Conservation (phyloP, 164 flowering plant genomes). For the Warburgia ugandensis region DNA sequence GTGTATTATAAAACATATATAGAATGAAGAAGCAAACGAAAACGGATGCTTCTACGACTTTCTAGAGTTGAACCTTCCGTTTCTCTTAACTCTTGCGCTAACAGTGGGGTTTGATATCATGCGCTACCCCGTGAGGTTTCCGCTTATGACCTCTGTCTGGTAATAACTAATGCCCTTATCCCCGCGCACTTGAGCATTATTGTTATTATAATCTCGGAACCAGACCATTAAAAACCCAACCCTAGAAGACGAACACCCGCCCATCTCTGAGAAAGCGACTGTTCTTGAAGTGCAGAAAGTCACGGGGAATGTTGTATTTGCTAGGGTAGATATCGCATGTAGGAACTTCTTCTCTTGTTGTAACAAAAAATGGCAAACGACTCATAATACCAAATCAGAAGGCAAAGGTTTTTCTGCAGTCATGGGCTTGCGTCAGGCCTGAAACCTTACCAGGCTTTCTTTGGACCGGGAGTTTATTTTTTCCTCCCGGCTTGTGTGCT, state of each 20-base stretch:
- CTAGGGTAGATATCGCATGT: background rate
- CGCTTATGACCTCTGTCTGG: too few relatives aligned
- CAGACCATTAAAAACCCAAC: background rate
- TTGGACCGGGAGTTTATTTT: background rate
- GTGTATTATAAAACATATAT: too few relatives aligned
- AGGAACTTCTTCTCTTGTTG: too few relatives aligned
- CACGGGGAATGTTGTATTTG: slow-evolving; percentile 11
- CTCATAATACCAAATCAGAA: slow-evolving; percentile 2
- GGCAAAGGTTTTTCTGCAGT: slow-evolving; percentile 9
- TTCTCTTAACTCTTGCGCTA: too few relatives aligned
- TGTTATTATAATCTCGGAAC: too few relatives aligned
- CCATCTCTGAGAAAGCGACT: slow-evolving; percentile 7
- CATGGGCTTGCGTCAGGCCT: slow-evolving; percentile 7
- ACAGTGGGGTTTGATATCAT: too few relatives aligned
- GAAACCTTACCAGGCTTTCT: slow-evolving; percentile 3
- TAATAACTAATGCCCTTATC: too few relatives aligned
- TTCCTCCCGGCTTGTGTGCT: slow-evolving; percentile 7
- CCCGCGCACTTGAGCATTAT: too few relatives aligned
- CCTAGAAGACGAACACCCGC: background rate
- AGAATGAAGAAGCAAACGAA: too few relatives aligned
- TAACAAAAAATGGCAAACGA: too few relatives aligned
- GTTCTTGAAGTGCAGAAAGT: slow-evolving; percentile 8
- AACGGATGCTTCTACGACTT: background rate
- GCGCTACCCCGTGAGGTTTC: too few relatives aligned
- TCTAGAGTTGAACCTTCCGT: too few relatives aligned